Evolutionary conservation across 176 grass and related monocot genomes (phyloP).

Genomic region (Oryza meyeriana): DNA sequence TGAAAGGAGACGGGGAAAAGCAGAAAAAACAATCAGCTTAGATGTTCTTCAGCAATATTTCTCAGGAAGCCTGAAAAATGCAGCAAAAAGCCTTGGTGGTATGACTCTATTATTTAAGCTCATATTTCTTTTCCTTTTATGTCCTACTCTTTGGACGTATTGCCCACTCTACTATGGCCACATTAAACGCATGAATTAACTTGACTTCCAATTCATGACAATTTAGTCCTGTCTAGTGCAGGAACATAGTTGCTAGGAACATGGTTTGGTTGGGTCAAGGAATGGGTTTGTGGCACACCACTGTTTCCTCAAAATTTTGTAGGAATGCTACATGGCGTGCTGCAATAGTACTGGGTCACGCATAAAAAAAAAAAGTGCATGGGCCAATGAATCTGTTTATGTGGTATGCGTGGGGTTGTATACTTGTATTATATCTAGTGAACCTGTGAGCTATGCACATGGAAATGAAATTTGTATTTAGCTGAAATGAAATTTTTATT

Average conservation of each 20-base stretch:
- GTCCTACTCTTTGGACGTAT: not conserved
- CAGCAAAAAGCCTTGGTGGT: constrained; percentile 94
- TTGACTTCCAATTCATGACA: not conserved
- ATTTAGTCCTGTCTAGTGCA: not conserved
- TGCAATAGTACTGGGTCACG: not conserved
- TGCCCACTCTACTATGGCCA: not conserved
- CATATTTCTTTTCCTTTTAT: not conserved
- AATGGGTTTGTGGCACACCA: not conserved
- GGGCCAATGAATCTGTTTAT: not conserved
- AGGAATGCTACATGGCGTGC: not conserved
- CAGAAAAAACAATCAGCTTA: constrained; percentile 94
- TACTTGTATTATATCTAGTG: not conserved
- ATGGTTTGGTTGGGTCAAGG: not conserved
- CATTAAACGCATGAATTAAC: not conserved
- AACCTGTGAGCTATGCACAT: not conserved
- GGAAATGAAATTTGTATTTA: not conserved
- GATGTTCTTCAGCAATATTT: constrained; percentile 95
- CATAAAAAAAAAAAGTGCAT: not conserved
- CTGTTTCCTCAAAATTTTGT: not conserved
- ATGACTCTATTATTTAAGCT: constrained; percentile 40
- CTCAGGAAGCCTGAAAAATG: constrained; percentile 85
- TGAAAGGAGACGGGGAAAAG: constrained; percentile 86
- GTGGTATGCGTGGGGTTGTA: not conserved
- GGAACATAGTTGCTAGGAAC: not conserved
- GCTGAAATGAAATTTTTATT: not conserved